These are phyloP conservation scores for Termitomyces sp. DNA, from an alignment of 768 basidiomycete species.

Conservation along the genomic window DNA sequence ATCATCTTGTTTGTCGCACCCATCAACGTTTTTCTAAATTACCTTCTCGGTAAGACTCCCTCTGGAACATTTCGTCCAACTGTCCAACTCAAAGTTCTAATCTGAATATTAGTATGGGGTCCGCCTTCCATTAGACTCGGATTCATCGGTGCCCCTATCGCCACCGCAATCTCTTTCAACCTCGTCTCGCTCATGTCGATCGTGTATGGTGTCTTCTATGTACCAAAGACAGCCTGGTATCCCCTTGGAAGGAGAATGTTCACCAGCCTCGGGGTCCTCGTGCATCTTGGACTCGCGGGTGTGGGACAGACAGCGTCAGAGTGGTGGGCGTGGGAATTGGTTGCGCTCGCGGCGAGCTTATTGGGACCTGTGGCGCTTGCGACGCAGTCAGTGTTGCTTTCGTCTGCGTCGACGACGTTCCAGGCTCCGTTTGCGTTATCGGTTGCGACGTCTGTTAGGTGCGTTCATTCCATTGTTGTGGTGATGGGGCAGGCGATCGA, in stretches of 20 bases:
- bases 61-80: no score
- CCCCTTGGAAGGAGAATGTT: constrained; percentile 64
- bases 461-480: no score
- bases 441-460: constrained; percentile 70
- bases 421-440: constrained; percentile 83
- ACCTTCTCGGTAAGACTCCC: no score
- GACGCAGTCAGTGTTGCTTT: constrained; percentile 81
- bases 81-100: no score
- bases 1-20: constrained; percentile 74
- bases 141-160: constrained; percentile 89
- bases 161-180: constrained; percentile 86
- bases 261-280: constrained; percentile 59
- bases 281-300: constrained; percentile 78
- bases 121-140: constrained; percentile 74
- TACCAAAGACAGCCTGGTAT: constrained; percentile 76
- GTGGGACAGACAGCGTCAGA: constrained; percentile 84
- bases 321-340: constrained; percentile 97
- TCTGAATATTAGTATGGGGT: constrained; percentile 61
- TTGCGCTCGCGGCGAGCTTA: constrained; percentile 53
- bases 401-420: constrained; percentile 70
- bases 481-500: no score
- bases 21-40: no score
- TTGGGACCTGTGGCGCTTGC: constrained; percentile 81
- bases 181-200: constrained; percentile 65
- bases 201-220: constrained; percentile 56